phyloP scores from a whole-genome alignment of 768 basidiomycete species.

The Boletus rubroflammeus region DNA sequence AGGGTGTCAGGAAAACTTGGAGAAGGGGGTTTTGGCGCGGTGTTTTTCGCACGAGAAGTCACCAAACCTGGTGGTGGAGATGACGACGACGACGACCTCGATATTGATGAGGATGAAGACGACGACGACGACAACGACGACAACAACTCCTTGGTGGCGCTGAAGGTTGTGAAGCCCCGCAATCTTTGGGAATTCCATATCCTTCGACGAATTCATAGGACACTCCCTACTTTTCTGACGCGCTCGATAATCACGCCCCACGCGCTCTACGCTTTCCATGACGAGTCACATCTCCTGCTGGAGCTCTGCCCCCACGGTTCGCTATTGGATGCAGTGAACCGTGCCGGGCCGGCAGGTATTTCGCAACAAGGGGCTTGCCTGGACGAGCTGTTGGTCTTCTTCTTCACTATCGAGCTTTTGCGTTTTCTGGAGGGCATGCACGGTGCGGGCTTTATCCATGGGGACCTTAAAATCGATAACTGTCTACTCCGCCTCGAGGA shows the following conservation, averaged over 20 bases:
- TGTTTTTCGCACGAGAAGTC: conserved; percentile 77
- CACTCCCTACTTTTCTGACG: conserved; percentile 55
- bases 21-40: conserved; percentile 94
- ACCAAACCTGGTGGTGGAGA: conserved; percentile 38
- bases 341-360: conserved; percentile 68
- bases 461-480: conserved; percentile 99
- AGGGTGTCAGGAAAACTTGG: conserved; percentile 84
- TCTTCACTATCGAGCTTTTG: conserved; percentile 91
- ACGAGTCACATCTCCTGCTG: conserved; percentile 88
- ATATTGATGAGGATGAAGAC: conserved; percentile 47
- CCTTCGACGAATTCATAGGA: conserved; percentile 70
- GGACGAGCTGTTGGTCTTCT: conserved; percentile 91
- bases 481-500: conserved; percentile 91
- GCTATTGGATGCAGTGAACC: conserved; percentile 88
- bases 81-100: conserved; percentile 45
- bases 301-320: conserved; percentile 90
- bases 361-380: conserved; percentile 77
- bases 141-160: conserved; percentile 59
- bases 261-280: conserved; percentile 75
- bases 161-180: conserved; percentile 88
- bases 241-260: conserved; percentile 74
- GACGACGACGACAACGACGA: conserved; percentile 55
- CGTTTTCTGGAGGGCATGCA: conserved; percentile 83
- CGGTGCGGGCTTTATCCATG: conserved; percentile 82
- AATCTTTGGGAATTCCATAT: conserved; percentile 92